phyloP scores from a whole-genome alignment of 371 early-diverging fungal species.

The Haplosporangium sp. region DNA sequence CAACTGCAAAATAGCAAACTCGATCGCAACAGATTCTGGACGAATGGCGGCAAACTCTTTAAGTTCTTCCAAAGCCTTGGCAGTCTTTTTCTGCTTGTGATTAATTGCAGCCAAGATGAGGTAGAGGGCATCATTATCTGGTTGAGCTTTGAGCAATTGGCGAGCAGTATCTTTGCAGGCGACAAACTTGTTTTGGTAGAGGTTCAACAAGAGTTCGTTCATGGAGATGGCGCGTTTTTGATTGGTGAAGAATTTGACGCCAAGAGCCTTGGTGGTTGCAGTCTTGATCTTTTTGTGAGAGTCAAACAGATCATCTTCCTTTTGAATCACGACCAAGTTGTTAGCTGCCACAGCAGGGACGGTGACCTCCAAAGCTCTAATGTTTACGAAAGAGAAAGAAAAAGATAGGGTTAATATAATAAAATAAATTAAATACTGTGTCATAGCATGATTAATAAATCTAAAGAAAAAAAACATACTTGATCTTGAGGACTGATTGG shows the following conservation, averaged over 20 bases:
- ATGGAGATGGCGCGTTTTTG: conserved; percentile 76
- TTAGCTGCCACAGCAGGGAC: conserved; percentile 76
- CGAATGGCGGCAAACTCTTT: conserved; percentile 58
- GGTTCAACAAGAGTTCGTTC: conserved; percentile 74
- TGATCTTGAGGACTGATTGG: conserved; percentile 67
- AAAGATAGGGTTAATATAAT: background rate
- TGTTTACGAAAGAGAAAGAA: background rate
- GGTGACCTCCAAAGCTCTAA: conserved; percentile 62
- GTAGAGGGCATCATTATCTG: conserved; percentile 69
- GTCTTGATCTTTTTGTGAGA: conserved; percentile 68
- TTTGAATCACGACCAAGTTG: conserved; percentile 71
- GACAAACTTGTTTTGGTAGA: conserved; percentile 75
- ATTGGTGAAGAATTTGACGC: conserved; percentile 68
- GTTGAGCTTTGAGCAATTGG: conserved; percentile 67
- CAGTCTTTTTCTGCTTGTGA: conserved; percentile 64
- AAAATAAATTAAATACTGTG: background rate
- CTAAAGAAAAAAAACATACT: conserved; percentile 57
- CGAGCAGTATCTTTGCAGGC: conserved; percentile 68
- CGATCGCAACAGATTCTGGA: conserved; percentile 68
- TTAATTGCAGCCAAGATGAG: conserved; percentile 72
- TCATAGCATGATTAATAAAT: too few species aligned
- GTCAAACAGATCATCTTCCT: conserved; percentile 69
- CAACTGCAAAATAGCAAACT: conserved; percentile 76
- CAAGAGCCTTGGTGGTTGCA: conserved; percentile 67
- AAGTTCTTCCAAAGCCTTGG: conserved; percentile 72